Evolutionary conservation across 73 alveolate species (phyloP), one percentile per base, ranked within the genome.

Genomic region (Paramecium sonneborni): DNA sequence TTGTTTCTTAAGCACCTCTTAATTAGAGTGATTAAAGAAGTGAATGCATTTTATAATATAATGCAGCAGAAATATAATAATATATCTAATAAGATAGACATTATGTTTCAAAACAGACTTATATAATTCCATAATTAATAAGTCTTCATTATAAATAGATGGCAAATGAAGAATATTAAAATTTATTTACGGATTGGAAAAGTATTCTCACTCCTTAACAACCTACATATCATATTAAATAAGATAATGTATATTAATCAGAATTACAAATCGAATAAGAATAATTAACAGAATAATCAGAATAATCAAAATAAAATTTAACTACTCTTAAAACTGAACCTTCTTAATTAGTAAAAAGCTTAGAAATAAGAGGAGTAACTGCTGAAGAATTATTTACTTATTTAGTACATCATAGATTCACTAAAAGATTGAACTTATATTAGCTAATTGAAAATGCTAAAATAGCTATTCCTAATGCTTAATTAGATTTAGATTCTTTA

Each of bases 331-430:
- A 52, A 21, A 62, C 84, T 26, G 84, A 62, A 62, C 84, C 84
- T 26, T 62, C 84, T 62, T 12, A 46, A 79, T 21, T 39, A 32
- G 44, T 79, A 0, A 79, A 79, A 15, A 41, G 24, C 12, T 44
- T 79, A 41, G 90, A 79, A 46, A 79, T 79, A 3, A 79, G 90
- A 79, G 90, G 90, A 20, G 90, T 79, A 9, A 79, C 90, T 23
- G 90, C 90, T 39, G 90, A 79, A 46, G 90, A 79, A 43, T 44
- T 79, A 34, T 79, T 79, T 46, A 43, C 69, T 2, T 79, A 79
- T 79, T 46, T 79, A 44, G 90, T 79, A 41, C 90, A 79, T 79
- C 44, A 46, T 24, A 9, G 90, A 79, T 79, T 79, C 56, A 30
- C 90, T 9, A 79, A 79, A 41, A 79, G 90, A 18, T 79, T 79